Conservation (phyloP, 148 eudicot genomes). For the Camellia japonica region DNA sequence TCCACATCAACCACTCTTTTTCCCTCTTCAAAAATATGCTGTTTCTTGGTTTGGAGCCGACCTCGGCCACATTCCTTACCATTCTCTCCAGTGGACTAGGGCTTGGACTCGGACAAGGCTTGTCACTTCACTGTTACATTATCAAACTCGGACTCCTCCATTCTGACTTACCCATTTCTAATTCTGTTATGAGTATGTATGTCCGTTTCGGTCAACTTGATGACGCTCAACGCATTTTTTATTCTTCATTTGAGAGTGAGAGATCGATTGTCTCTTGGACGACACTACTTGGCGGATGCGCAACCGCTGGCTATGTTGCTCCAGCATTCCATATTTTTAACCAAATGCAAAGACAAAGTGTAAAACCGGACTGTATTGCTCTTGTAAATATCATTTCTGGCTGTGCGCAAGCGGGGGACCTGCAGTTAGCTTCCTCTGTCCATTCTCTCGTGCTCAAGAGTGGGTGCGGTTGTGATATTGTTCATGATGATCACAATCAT, state of each 20-base stretch:
- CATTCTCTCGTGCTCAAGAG: background rate
- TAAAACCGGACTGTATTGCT: background rate
- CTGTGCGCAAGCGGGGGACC: background rate
- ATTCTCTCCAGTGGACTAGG: background rate
- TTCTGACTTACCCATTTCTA: background rate
- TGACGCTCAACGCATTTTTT: background rate
- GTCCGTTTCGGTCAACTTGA: background rate
- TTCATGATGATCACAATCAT: background rate
- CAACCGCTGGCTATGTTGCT: background rate
- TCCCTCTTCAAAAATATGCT: background rate
- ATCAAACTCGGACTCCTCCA: background rate
- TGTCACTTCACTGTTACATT: background rate
- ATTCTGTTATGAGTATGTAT: slow-evolving; percentile 1
- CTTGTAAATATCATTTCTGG: background rate
- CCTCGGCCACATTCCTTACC: background rate
- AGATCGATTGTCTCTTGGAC: background rate
- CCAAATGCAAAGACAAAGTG: background rate
- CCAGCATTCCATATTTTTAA: background rate
- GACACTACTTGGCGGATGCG: background rate
- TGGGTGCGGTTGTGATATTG: background rate
- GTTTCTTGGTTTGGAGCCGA: background rate
- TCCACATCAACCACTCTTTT: background rate
- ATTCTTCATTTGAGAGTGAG: background rate
- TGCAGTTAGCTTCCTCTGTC: background rate
- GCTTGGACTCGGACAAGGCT: background rate